Conservation (phyloP, 2,329 filamentous ascomycete species). For the Pseudocercospora musae region DNA sequence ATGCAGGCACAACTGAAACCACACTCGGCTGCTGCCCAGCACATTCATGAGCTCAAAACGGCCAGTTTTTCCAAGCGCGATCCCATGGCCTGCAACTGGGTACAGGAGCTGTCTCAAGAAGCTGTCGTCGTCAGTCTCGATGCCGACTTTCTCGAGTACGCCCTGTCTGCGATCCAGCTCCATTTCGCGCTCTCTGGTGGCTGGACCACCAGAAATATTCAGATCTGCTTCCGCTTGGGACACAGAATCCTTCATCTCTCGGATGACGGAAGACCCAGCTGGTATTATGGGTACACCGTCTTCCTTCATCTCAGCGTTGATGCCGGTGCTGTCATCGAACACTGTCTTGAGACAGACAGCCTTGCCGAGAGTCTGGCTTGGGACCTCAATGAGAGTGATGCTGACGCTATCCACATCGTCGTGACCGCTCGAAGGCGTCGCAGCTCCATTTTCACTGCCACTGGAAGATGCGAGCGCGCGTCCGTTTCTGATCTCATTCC, state of each 20-base stretch:
- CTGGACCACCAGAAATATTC: conserved; percentile 66
- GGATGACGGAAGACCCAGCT: conserved; percentile 75
- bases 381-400: conserved; percentile 83
- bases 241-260: conserved; percentile 83
- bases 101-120: conserved; percentile 81
- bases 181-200: conserved; percentile 69
- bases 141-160: conserved; percentile 79
- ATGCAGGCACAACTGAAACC: conserved; percentile 91
- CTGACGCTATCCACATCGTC: conserved; percentile 80
- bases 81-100: conserved; percentile 72
- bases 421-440: conserved; percentile 61
- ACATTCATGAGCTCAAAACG: conserved; percentile 74
- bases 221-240: conserved; percentile 73
- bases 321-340: conserved; percentile 88
- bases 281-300: conserved; percentile 77
- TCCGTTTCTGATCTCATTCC: conserved; percentile 66
- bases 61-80: conserved; percentile 72
- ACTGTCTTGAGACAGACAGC: conserved; percentile 84
- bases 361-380: conserved; percentile 75
- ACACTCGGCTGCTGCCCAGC: conserved; percentile 80
- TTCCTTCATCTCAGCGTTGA: conserved; percentile 96
- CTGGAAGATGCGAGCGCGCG: conserved; percentile 65
- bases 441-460: conserved; percentile 57
- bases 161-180: conserved; percentile 78
- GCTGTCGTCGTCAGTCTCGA: conserved; percentile 75